Evolutionary conservation across 2,329 filamentous ascomycete genomes (phyloP), one percentile per base, ranked within the genome.

Genomic region (Atkinsonella hypoxylon): DNA sequence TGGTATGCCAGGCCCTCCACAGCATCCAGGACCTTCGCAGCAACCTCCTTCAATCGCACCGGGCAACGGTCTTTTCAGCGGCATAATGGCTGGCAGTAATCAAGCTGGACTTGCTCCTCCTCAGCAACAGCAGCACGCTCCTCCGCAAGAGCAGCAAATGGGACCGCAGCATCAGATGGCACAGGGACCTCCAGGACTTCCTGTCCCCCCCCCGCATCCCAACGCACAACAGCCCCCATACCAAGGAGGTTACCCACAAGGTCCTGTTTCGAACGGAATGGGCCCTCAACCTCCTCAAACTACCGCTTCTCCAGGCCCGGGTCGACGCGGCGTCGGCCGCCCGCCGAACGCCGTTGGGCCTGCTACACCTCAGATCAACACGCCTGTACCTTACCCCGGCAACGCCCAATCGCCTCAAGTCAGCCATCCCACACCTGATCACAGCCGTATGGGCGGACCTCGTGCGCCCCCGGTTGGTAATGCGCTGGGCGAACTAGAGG

Each of bases 301-400:
- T 54, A 91, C 88, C 34, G 86, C 88, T 47, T 95, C 89, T 53
- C 91, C 91, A 22, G 91, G 90, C 5, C 87, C 87, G 17, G 83
- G 82, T 55, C 87, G 89, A 68, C 79, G 85, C 61, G 78, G 83
- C 22, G 79, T 83, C 50, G 81, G 79, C 52, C 79, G 85, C 50
- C 82, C 83, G 53, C 77, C 81, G 31, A 76, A 76, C 47, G 74
- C 73, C 18, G 69, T 70, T 51, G 80, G 85, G 44, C 89, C 90
- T 54, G 87, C 89, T 30, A 96, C 93, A 55, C 90, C 91, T 54
- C 89, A 96, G 70, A 89, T 95, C 68, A 89, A 87, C 69, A 89
- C 87, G 52, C 85, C 87, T 50, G 84, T 90, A 52, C 85, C 89
- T 26, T 95, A 95, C 64, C 85, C 88, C 38, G 87, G 89, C 56